Percentiles rank a stretch among this genome's conserved stretches.
Conservation (phyloP, 257 asterid genomes). For the Solanum etuberosum region DNA sequence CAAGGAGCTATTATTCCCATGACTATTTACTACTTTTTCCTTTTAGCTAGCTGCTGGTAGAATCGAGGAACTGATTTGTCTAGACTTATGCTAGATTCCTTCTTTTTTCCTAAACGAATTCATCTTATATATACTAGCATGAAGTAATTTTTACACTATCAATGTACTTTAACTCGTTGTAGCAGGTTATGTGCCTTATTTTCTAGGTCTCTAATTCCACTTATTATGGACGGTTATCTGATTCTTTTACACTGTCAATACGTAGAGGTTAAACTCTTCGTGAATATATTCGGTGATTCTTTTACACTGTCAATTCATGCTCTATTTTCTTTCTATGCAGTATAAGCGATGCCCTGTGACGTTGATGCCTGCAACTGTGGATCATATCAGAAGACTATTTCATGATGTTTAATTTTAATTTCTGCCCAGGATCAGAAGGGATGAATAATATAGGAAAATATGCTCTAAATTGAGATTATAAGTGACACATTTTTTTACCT, state of each 20-base stretch:
- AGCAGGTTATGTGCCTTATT: neutral
- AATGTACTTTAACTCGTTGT: neutral
- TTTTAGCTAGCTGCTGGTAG: neutral
- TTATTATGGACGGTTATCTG: neutral
- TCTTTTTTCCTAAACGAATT: neutral
- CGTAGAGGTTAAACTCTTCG: neutral
- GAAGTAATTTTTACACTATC: neutral
- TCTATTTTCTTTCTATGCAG: slow-evolving; percentile 23
- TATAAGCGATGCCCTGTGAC: slow-evolving; percentile 95
- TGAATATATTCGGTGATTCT: neutral
- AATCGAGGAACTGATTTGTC: neutral
- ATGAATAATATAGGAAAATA: neutral
- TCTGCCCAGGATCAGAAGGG: neutral
- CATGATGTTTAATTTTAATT: slow-evolving; percentile 64
- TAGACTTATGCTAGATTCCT: neutral
- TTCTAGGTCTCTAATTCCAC: neutral
- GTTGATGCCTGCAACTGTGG: slow-evolving; percentile 73
- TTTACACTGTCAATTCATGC: neutral
- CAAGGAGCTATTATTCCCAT: neutral
- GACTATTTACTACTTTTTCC: neutral
- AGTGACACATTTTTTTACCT: neutral
- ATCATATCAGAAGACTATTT: slow-evolving; percentile 85
- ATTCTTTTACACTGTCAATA: neutral
- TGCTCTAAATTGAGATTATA: neutral
- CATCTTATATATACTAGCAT: neutral